Evolutionary conservation across 140 eudicot species (phyloP).

Genomic region (Anethum foeniculum): DNA sequence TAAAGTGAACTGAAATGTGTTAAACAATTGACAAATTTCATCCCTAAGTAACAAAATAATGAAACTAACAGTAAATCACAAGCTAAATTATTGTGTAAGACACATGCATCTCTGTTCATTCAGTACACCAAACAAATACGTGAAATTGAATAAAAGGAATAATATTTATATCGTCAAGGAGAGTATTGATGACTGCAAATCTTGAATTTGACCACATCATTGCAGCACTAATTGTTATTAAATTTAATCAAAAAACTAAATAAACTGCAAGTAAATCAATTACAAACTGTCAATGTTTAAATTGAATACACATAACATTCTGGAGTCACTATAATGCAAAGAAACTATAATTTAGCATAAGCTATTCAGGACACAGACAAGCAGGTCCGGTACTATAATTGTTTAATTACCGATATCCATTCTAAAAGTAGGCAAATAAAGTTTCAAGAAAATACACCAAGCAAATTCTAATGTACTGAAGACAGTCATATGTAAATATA

Average conservation of each 20-base stretch:
- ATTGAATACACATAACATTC: too few relatives aligned
- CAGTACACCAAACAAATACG: not conserved
- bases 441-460: too few relatives aligned
- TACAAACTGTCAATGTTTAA: too few relatives aligned
- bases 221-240: not conserved
- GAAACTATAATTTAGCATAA: too few relatives aligned
- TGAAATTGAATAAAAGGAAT: not conserved
- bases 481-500: not conserved
- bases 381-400: too few relatives aligned
- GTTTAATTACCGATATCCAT: too few relatives aligned
- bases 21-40: not conserved
- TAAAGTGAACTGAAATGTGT: not conserved
- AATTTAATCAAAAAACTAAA: not conserved
- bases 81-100: not conserved
- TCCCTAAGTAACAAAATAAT: not conserved
- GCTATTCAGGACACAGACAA: too few relatives aligned
- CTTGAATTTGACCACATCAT: not conserved
- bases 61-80: not conserved
- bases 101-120: not conserved
- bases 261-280: not conserved
- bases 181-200: not conserved
- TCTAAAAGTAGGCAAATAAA: too few relatives aligned
- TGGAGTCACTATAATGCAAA: too few relatives aligned
- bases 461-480: too few relatives aligned
- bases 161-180: too few relatives aligned